Conservation (phyloP, 768 basidiomycete genomes). For the Boletus coccyginus region DNA sequence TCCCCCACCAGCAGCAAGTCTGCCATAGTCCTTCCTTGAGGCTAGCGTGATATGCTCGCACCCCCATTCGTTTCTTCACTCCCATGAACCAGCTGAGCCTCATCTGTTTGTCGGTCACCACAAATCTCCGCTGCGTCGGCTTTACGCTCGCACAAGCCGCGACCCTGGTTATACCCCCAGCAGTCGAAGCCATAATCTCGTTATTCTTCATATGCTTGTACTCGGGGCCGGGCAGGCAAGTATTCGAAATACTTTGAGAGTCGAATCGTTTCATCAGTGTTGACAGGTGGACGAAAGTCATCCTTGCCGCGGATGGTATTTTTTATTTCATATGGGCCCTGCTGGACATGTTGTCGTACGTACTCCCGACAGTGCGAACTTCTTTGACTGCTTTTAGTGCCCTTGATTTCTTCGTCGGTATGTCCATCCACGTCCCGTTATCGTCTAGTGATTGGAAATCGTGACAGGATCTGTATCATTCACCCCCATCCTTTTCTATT, state of each 20-base stretch:
- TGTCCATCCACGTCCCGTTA: constrained; percentile 20
- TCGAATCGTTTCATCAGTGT: not conserved
- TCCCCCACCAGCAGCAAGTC: constrained; percentile 40
- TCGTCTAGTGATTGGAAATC: not conserved
- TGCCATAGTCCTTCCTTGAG: constrained; percentile 38
- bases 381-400: constrained; percentile 45
- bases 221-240: constrained; percentile 48
- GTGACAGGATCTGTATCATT: constrained; percentile 52
- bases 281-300: constrained; percentile 47
- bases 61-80: constrained; percentile 14
- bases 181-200: constrained; percentile 59
- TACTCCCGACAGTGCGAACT: constrained; percentile 49
- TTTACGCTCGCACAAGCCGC: constrained; percentile 46
- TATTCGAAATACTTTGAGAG: constrained; percentile 8
- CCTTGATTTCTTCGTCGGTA: constrained; percentile 63
- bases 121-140: constrained; percentile 68
- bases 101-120: constrained; percentile 65
- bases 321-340: constrained; percentile 57
- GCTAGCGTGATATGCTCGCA: constrained; percentile 35
- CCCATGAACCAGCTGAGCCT: constrained; percentile 43
- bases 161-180: constrained; percentile 59
- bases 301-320: constrained; percentile 62
- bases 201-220: constrained; percentile 50
- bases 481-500: constrained; percentile 63
- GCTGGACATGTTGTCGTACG: constrained; percentile 58